These are phyloP conservation scores for Podospora tetraspora DNA, from an alignment of 495 filamentous ascomycete species.

Conservation along the genomic window DNA sequence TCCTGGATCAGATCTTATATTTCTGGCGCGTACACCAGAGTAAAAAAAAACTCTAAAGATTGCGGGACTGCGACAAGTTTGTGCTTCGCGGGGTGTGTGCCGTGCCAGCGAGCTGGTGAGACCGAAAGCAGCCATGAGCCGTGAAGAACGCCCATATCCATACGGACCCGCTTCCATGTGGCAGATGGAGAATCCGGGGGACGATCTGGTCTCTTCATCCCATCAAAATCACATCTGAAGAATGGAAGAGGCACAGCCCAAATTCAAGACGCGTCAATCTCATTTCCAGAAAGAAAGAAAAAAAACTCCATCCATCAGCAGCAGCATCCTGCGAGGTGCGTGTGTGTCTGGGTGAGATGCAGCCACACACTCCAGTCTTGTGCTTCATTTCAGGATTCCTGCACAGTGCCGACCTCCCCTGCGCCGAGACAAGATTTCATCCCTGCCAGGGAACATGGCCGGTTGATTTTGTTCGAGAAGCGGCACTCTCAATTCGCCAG, in stretches of 20 bases:
- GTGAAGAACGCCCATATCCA: not conserved
- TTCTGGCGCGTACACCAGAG: too few relatives aligned
- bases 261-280: not conserved
- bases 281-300: not conserved
- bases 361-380: not conserved
- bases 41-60: not conserved
- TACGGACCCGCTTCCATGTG: not conserved
- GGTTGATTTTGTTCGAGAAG: conserved; percentile 4
- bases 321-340: not conserved
- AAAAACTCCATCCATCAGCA: not conserved
- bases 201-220: not conserved
- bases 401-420: not conserved
- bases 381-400: conserved; percentile 1
- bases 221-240: not conserved
- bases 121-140: not conserved
- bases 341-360: not conserved
- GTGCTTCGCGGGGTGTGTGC: not conserved
- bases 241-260: not conserved
- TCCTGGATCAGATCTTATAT: not conserved
- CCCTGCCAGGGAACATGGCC: not conserved
- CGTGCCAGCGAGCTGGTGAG: not conserved
- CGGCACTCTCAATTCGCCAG: not conserved
- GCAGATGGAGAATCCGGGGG: not conserved
- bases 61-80: not conserved
- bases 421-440: not conserved